Conservation (phyloP, 2,329 filamentous ascomycete genomes). For the Diplodia mutila region DNA sequence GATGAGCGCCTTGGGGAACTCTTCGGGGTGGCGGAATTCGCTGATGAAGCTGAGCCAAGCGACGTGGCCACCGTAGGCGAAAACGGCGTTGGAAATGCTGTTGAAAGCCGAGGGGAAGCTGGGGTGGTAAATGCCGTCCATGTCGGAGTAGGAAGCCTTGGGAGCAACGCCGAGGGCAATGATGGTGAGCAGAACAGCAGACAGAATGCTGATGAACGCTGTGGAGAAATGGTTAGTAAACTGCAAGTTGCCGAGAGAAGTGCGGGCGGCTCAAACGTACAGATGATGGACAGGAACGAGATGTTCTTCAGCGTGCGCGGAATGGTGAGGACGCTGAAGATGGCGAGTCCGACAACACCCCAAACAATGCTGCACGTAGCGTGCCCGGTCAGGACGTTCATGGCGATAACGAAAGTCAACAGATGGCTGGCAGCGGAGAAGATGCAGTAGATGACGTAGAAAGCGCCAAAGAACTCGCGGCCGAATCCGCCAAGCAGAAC, state of each 20-base stretch:
- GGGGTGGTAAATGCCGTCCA: conserved; percentile 37
- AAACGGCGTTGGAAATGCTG: conserved; percentile 39
- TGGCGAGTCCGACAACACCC: conserved; percentile 60
- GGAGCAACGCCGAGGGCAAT: conserved; percentile 63
- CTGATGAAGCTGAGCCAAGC: conserved; percentile 72
- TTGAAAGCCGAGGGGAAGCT: conserved; percentile 70
- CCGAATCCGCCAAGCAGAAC: conserved; percentile 62
- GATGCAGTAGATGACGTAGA: conserved; percentile 47
- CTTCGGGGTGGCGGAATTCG: conserved; percentile 66
- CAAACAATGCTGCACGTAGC: conserved; percentile 67
- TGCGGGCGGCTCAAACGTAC: conserved; percentile 34
- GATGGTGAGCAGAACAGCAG: conserved; percentile 70
- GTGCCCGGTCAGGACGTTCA: conserved; percentile 66
- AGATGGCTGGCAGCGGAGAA: conserved; percentile 75
- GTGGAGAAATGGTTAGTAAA: conserved; percentile 31
- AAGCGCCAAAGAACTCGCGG: conserved; percentile 60
- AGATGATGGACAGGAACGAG: conserved; percentile 64
- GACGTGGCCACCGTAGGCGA: conserved; percentile 58
- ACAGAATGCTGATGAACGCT: conserved; percentile 66
- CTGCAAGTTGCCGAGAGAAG: neutral
- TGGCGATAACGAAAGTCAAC: conserved; percentile 70
- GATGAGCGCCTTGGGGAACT: conserved; percentile 60
- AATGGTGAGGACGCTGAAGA: conserved; percentile 63
- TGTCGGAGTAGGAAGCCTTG: conserved; percentile 36
- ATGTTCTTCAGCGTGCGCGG: conserved; percentile 67